These are phyloP conservation scores for Bruguiera parviflora DNA, from an alignment of 345 rosid genomes.

Conservation along the genomic window DNA sequence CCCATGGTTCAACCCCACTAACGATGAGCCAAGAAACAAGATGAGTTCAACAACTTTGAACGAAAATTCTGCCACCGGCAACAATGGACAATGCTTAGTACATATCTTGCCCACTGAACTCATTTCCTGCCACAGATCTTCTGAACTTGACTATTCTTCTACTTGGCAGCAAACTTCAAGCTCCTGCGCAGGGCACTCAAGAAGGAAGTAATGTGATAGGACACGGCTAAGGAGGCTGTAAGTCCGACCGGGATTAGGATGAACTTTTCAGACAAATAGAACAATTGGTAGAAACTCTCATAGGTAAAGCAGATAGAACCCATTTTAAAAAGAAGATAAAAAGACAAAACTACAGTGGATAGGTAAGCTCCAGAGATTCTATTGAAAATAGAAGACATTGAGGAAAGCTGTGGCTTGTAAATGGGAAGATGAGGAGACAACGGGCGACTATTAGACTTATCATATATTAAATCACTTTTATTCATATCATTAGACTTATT, in stretches of 20 bases:
- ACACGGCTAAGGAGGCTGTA: background rate
- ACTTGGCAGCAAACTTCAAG: conserved; percentile 71
- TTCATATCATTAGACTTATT: too few relatives aligned
- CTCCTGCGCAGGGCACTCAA: conserved; percentile 65
- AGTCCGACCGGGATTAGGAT: conserved; percentile 13
- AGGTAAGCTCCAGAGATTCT: too few relatives aligned
- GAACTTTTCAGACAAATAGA: conserved; percentile 15
- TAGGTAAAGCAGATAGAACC: background rate
- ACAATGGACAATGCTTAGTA: background rate
- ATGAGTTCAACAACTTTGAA: too few relatives aligned
- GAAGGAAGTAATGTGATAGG: background rate
- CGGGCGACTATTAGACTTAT: too few relatives aligned
- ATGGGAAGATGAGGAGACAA: too few relatives aligned
- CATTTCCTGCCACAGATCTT: conserved; percentile 34
- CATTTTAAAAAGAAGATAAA: too few relatives aligned
- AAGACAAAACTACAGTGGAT: too few relatives aligned
- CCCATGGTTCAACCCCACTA: too few relatives aligned
- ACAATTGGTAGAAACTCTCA: conserved; percentile 13
- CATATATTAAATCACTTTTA: too few relatives aligned
- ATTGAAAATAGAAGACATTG: too few relatives aligned
- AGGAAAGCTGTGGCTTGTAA: too few relatives aligned
- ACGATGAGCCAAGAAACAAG: too few relatives aligned
- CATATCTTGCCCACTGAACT: background rate
- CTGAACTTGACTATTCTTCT: conserved; percentile 68
- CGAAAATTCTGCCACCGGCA: background rate